phyloP scores from a whole-genome alignment of 2,329 filamentous ascomycete species.

The Pseudogymnoascus sp. region DNA sequence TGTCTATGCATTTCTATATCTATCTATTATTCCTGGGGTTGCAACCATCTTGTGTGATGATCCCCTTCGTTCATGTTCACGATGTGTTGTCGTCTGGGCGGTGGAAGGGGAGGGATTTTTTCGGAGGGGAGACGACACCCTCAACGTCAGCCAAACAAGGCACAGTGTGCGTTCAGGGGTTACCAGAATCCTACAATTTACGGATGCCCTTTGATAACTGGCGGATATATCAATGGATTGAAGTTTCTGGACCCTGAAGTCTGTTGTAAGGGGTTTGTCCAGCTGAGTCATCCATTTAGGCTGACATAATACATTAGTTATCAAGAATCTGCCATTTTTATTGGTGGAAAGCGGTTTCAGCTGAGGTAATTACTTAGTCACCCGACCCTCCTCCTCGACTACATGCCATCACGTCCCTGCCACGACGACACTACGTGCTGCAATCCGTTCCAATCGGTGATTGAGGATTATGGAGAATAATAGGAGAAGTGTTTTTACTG shows the following conservation, averaged over 20 bases:
- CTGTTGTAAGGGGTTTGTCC: not conserved
- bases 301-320: slow-evolving; percentile 2
- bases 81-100: slow-evolving; percentile 2
- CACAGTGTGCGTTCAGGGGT: not conserved
- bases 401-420: not conserved
- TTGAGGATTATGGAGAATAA: not conserved
- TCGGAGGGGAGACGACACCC: not conserved
- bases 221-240: not conserved
- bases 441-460: not conserved
- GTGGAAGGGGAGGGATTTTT: not conserved
- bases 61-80: not conserved
- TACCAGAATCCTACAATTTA: not conserved
- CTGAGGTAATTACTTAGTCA: slow-evolving; percentile 8
- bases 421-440: not conserved
- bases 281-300: slow-evolving; percentile 7
- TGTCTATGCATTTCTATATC: not conserved
- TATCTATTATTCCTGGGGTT: not conserved
- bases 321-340: not conserved
- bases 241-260: not conserved
- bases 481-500: not conserved
- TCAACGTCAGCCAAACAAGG: not conserved
- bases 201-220: not conserved
- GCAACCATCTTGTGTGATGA: slow-evolving; percentile 1
- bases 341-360: not conserved
- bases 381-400: slow-evolving; percentile 1